Evolutionary conservation across 108 stramenopile species (phyloP), one percentile per base, ranked within the genome.

Genomic region (Pseudonitzschia pungens): DNA sequence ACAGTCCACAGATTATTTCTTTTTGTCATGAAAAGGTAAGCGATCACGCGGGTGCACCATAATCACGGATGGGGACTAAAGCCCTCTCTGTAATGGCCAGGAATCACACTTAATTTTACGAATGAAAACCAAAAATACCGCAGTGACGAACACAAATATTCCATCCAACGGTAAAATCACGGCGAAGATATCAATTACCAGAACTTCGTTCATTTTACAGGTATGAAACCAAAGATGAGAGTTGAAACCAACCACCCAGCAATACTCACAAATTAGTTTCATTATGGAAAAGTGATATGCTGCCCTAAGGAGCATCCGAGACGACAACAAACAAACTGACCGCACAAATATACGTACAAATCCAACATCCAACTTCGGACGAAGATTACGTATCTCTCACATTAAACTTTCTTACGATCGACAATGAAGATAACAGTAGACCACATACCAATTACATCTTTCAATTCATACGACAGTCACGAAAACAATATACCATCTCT

Each of bases 401-500:
- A 55, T 9, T 26, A 55, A 55, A 20, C 54, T 11, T 55, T 0
- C 9, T 5, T 6, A 55, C 16, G 20, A 53, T 16, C 52, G 18
- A 55, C n/a, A 24, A 55, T 26, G 54, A 55, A 22, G 10, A 24
- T 24, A 20, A 21, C 12, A 21, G 2, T 55, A 11, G 54, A 55
- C 54, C 21, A 55, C 2, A 20, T 10, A 55, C 21, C 26, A 20
- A 12, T 26, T 11, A 24, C n/a, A 11, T 26, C 21, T 24, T 24
- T 26, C 2, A 55, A 55, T 55, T 55, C 54, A 55, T 55, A 55
- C 54, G 54, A 55, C 54, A 41, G 40, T 33, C 24, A 41, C 29
- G 52, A 41, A 29, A n/a, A 8, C 12, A 24, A 57, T 66, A 55
- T 29, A 53, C 75, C 75, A 87, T 72, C 58, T 87, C 86, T 28